phyloP scores from a whole-genome alignment of 768 basidiomycete species.

The Pholiota molesta region DNA sequence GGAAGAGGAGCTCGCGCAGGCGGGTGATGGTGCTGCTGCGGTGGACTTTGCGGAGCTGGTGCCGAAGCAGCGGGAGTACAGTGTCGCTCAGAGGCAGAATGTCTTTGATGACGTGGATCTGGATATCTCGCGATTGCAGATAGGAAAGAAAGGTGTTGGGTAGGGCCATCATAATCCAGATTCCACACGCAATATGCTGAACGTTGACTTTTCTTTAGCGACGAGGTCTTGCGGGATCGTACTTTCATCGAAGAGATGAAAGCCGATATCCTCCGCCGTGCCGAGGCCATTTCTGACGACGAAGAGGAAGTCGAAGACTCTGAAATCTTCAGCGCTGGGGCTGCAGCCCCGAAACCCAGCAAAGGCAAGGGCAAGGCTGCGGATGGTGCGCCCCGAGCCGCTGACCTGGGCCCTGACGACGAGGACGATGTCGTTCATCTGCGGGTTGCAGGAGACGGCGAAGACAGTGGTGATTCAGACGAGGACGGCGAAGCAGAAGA shows the following conservation, averaged over 20 bases:
- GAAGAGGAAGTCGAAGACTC: slow-evolving; percentile 46
- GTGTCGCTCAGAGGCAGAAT: slow-evolving; percentile 59
- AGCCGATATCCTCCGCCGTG: slow-evolving; percentile 77
- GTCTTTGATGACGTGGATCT: slow-evolving; percentile 76
- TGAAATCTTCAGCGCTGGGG: slow-evolving; percentile 4
- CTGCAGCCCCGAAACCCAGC: slow-evolving; percentile 16
- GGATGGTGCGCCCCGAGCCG: slow-evolving; percentile 7
- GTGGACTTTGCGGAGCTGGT: neutral
- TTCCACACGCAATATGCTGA: neutral
- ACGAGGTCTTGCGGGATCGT: slow-evolving; percentile 58
- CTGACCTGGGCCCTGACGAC: slow-evolving; percentile 57
- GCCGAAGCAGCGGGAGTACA: slow-evolving; percentile 10
- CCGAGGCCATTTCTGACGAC: slow-evolving; percentile 66
- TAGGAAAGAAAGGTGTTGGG: slow-evolving; percentile 65
- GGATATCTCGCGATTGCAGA: slow-evolving; percentile 57
- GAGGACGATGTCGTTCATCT: slow-evolving; percentile 31
- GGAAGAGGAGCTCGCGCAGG: slow-evolving; percentile 28
- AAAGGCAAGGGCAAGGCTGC: slow-evolving; percentile 32
- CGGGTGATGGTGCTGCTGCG: slow-evolving; percentile 4
- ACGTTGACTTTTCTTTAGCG: slow-evolving; percentile 31
- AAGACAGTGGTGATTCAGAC: slow-evolving; percentile 43
- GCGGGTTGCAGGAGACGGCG: slow-evolving; percentile 63
- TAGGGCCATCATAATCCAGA: slow-evolving; percentile 28
- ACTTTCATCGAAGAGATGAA: slow-evolving; percentile 76
- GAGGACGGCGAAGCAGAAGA: slow-evolving; percentile 40